Base-by-base conservation (phyloP, 495 filamentous ascomycete species). In the Penicillium steckii region DNA sequence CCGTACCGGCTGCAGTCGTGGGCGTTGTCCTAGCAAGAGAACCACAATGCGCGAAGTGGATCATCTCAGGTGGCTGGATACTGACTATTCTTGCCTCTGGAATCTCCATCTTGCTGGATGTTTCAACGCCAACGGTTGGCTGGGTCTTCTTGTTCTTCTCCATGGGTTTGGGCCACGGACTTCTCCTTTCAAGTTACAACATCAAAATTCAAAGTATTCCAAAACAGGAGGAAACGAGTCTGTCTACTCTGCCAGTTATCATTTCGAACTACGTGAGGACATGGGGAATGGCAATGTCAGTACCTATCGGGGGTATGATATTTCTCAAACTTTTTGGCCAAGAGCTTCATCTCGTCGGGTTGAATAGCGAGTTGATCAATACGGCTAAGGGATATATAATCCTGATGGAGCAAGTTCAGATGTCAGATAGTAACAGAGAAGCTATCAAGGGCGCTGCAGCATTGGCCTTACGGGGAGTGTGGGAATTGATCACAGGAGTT, bases 221-320 rank as follows among this genome's bases (percentile, higher is more conserved):
- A 10, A 52, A 52, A 23, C 46, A 50, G 1, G 57, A 55, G 15
- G 55, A 44, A 0, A 8, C 30, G 3, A 53, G 55, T 3, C 27
- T 57, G 1, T 47, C 65, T 3, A 57, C 54, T 1, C 53, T 66
- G 15, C 54, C 65, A 8, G 53, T 48, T n/a, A 76, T 74, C 32
- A 78, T 85, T 63, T 83, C 85, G 48, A 75, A 77, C 18, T 85
- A 87, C 49, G 69, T 80, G 48, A 75, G 84, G 2, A 75, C 77
- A 0, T 73, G 84, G 62, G 86, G 84, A 12, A 84, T 86, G 77
- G 79, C 80, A 12, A 54, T 86, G 19, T 85, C 85, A 5, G 74
- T 88, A 10, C 84, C 83, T 12, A 69, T 87, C 21, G 79, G 81
- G 9, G 82, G 80, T 12, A 72, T 78, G 4, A 69, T 83, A 5